Percentiles rank a stretch among this genome's conserved stretches.
phyloP scores from a whole-genome alignment of 2,329 filamentous ascomycete genomes.

The Apiospora malaysiana region DNA sequence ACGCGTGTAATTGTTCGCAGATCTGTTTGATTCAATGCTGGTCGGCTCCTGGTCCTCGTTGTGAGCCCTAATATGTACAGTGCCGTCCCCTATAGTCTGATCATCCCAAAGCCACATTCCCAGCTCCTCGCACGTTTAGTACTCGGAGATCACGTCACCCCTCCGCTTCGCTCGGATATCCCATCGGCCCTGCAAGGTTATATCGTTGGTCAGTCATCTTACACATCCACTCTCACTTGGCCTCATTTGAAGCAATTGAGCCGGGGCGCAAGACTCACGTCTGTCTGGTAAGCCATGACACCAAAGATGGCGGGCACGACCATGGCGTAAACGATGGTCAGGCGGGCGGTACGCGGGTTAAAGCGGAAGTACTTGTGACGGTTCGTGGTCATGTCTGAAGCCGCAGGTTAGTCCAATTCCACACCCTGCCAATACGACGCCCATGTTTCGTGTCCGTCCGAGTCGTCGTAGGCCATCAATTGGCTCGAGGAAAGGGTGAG shows the following conservation, averaged over 20 bases:
- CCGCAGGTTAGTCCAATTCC: background rate
- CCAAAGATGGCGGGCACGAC: constrained; percentile 75
- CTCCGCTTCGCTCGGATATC: constrained; percentile 85
- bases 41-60: background rate
- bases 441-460: background rate
- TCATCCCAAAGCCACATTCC: background rate
- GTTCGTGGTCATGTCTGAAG: constrained; percentile 78
- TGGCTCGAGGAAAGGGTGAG: constrained; percentile 7
- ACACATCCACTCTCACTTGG: background rate
- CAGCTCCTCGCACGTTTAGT: constrained; percentile 50
- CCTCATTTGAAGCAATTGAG: background rate
- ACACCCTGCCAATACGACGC: background rate
- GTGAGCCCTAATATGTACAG: constrained; percentile 11
- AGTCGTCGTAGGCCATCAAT: background rate
- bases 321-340: constrained; percentile 79
- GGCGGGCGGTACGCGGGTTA: constrained; percentile 80
- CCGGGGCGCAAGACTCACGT: constrained; percentile 69
- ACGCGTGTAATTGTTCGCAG: background rate
- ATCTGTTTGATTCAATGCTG: background rate
- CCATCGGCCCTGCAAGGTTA: constrained; percentile 74
- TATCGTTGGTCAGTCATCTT: background rate
- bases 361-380: constrained; percentile 96
- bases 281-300: constrained; percentile 77
- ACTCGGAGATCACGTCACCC: constrained; percentile 85
- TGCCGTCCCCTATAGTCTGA: background rate